Evolutionary conservation across 176 grass and related monocot species (phyloP), one percentile per base, ranked within the genome.

Genomic region (Leersia perrieri): DNA sequence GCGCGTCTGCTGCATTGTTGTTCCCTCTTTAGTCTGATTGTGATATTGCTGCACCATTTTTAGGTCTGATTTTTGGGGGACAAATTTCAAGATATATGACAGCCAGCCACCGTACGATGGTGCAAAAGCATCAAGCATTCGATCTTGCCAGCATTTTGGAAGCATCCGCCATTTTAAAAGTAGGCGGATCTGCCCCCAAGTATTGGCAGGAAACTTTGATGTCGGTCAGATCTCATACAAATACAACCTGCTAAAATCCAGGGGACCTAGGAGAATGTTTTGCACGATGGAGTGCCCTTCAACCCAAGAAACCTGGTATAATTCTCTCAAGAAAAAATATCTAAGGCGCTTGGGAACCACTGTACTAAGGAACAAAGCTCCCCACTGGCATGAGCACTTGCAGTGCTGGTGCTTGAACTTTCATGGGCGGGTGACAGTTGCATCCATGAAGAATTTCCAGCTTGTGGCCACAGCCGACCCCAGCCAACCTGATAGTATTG

Each of bases 371-470:
- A 94, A 89, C 66, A 94, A 91, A 73, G 83, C 83, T 33, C 92
- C 92, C 38, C 68, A 72, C 9, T 94, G 92, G 86, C 86, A 94
- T 7, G 86, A 94, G 39, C 83, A 91, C 64, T 55, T 89, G 73
- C 83, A 94, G 45, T 91, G 83, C 80, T 94, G 92, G 92, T 91
- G 86, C 86, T 76, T 94, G 71, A 94, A 94, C 69, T 94, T 94
- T n/a, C 88, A 91, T 38, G 92, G 92, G 7, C 64, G 88, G 6
- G 92, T 94, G 2, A 94, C 92, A 35, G 80, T 94, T 64, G 88
- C 86, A 12, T 91, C 86, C 0, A 83, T 94, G 20, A 94, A 94
- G 72, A 94, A 94, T 51, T 91, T 94, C 74, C 86, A 94, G 51
- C 75, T 94, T 35, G 88, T 84, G 12, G 76, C 86, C 45, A 60